These are phyloP conservation scores for Aspergillus japonicus DNA, from an alignment of 2,329 filamentous ascomycete species.

Conservation along the genomic window DNA sequence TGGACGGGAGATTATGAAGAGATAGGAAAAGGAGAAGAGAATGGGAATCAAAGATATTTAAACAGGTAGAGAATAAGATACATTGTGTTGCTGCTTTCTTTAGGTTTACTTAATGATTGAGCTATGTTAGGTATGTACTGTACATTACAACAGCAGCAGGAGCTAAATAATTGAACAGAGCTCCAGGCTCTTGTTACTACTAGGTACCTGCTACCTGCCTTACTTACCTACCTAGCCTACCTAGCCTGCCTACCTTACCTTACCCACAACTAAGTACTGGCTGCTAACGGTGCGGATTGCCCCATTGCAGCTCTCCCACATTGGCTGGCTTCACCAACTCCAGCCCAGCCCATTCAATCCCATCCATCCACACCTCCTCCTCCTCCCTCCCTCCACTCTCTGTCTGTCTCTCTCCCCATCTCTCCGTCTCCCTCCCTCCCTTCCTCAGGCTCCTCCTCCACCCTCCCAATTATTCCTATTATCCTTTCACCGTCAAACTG, in stretches of 20 bases:
- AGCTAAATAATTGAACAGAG: neutral
- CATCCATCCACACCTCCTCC: neutral
- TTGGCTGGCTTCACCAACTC: constrained; percentile 15
- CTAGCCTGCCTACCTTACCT: neutral
- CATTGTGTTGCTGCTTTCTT: too few relatives aligned
- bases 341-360: constrained; percentile 1
- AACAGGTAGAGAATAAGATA: too few relatives aligned
- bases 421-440: constrained; percentile 1
- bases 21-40: neutral
- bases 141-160: neutral
- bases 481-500: constrained; percentile 7
- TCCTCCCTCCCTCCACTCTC: constrained; percentile 6
- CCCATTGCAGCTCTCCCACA: constrained; percentile 24
- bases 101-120: too few relatives aligned
- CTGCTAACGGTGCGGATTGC: constrained; percentile 16
- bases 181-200: too few relatives aligned
- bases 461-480: neutral
- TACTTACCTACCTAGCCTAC: too few relatives aligned
- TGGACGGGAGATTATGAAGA: neutral
- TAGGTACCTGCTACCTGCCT: too few relatives aligned
- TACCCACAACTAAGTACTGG: neutral
- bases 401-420: constrained; percentile 4
- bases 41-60: neutral
- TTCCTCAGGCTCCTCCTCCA: constrained; percentile 4
- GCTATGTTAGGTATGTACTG: neutral